Evolutionary conservation across 2,329 filamentous ascomycete species (phyloP).

Genomic region (Cladosporium sphaerospermum): DNA sequence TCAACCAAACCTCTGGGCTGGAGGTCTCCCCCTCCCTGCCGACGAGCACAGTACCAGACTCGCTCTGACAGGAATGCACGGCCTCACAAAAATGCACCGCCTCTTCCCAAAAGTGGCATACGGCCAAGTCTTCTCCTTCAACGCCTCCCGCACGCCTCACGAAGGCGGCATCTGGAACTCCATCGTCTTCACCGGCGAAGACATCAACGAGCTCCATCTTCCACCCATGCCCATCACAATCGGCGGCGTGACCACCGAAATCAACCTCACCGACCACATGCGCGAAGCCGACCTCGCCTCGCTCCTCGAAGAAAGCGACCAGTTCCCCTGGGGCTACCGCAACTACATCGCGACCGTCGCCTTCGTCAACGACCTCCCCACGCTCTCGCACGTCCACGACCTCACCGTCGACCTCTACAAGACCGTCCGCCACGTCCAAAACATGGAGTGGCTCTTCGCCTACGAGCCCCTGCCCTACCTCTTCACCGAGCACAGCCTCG

Average conservation of each 20-base stretch:
- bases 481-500: slow-evolving; percentile 10
- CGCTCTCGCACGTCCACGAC: slow-evolving; percentile 1
- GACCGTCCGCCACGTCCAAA: slow-evolving; percentile 13
- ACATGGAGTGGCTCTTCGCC: slow-evolving; percentile 17
- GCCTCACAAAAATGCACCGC: slow-evolving; percentile 2
- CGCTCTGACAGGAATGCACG: background rate
- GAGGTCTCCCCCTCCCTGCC: background rate
- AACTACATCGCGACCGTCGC: background rate
- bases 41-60: slow-evolving; percentile 1
- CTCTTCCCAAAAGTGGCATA: slow-evolving; percentile 8
- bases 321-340: background rate
- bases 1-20: background rate
- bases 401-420: slow-evolving; percentile 4
- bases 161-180: slow-evolving; percentile 6
- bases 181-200: background rate
- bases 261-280: slow-evolving; percentile 1
- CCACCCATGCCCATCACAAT: background rate
- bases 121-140: slow-evolving; percentile 6
- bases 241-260: background rate
- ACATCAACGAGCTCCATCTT: background rate
- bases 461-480: slow-evolving; percentile 18
- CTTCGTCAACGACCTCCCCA: slow-evolving; percentile 1
- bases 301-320: background rate
- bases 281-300: background rate
- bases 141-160: background rate